These are phyloP conservation scores for Canavalia gladiata DNA, from an alignment of 306 rosid species.

Conservation along the genomic window DNA sequence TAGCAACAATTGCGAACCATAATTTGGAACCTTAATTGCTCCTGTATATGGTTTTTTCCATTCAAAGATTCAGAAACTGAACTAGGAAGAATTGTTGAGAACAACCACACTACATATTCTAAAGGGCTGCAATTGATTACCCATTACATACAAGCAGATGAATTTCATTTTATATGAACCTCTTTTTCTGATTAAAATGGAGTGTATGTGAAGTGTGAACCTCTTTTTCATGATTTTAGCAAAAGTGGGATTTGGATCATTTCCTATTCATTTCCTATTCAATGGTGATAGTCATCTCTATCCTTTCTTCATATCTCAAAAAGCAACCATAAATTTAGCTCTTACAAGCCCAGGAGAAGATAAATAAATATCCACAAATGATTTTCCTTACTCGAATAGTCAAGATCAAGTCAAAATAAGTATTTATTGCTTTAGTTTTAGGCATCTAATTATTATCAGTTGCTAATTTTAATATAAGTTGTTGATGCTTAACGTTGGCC, in stretches of 20 bases:
- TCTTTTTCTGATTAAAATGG: conserved; percentile 5
- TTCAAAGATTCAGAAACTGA: background rate
- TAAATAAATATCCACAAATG: background rate
- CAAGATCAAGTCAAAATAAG: conserved; percentile 23
- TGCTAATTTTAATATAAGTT: background rate
- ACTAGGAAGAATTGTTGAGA: background rate
- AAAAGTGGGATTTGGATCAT: background rate
- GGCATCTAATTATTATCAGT: background rate
- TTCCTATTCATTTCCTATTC: conserved; percentile 8
- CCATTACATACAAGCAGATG: background rate
- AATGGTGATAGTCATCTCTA: background rate
- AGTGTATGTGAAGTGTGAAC: conserved; percentile 16
- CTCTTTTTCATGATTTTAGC: background rate
- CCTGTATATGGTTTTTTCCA: background rate
- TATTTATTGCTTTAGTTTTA: background rate
- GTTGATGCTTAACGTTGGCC: background rate
- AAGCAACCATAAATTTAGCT: conserved; percentile 5
- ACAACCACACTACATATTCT: background rate
- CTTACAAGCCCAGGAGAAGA: background rate
- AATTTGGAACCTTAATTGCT: conserved; percentile 2
- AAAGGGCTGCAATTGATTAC: no score
- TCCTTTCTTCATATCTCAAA: background rate
- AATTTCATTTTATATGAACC: background rate
- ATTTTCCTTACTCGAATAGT: conserved; percentile 19
- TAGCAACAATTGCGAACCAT: background rate